phyloP scores from a whole-genome alignment of 2,329 filamentous ascomycete genomes.

The Fusarium armeniacum region DNA sequence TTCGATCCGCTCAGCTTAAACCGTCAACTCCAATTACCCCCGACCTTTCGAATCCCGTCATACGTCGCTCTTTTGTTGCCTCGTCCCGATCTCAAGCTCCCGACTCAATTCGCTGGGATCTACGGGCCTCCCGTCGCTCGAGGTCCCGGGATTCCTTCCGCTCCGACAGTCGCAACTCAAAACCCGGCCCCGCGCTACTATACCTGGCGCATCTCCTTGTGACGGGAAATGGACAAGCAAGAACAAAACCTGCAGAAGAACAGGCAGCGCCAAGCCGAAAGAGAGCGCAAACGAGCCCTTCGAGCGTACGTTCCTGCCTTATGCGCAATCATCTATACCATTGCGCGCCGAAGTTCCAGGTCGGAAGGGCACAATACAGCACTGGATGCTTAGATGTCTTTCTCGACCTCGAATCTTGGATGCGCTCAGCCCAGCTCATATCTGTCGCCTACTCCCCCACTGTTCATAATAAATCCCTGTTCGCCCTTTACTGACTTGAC shows the following conservation, averaged over 20 bases:
- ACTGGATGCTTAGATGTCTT: constrained; percentile 5
- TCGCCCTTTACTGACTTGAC: constrained; percentile 22
- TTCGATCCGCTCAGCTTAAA: constrained; percentile 48
- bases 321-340: constrained; percentile 2
- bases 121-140: constrained; percentile 48
- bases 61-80: constrained; percentile 13
- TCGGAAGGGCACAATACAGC: constrained; percentile 6
- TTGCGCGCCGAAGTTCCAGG: constrained; percentile 12
- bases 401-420: constrained; percentile 15
- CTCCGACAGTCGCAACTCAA: constrained; percentile 46
- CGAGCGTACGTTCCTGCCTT: constrained; percentile 45
- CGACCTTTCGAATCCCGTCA: constrained; percentile 21
- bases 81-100: constrained; percentile 14
- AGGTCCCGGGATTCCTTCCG: constrained; percentile 45
- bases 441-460: neutral
- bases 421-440: constrained; percentile 14
- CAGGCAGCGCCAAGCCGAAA: constrained; percentile 50
- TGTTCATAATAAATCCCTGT: neutral
- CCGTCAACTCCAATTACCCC: constrained; percentile 31
- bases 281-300: constrained; percentile 51
- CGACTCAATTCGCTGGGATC: constrained; percentile 47
- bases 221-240: constrained; percentile 52
- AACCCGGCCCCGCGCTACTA: constrained; percentile 44
- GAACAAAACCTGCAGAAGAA: constrained; percentile 50
- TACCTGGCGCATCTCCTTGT: constrained; percentile 43